Base-by-base conservation (phyloP, 495 filamentous ascomycete genomes). In the Trichodelitschia bisporula region DNA sequence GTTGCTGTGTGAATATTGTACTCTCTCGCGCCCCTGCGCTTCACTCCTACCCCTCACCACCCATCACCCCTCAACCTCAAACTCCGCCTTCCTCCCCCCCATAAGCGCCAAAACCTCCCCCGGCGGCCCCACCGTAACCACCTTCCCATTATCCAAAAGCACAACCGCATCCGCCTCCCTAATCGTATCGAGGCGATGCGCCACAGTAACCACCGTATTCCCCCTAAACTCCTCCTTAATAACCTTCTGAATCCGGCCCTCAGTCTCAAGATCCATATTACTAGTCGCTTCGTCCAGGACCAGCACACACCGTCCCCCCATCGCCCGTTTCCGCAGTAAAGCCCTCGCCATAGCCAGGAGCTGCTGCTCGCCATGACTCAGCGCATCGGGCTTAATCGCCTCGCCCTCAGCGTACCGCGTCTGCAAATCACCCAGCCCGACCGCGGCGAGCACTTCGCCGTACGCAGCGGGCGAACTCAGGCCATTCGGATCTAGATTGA, bases 171-270 rank as follows among this genome's bases (percentile, higher is more conserved):
- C 64, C 12, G 77, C 77, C 42, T 73, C 64, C 47, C 61, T 62
- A n/a, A 82, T 74, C 15, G 76, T 76, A 45, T 82, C 77, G 15
- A 77, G 43, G 26, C 76, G 66, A 59, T 90, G 79, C 25, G 78
- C 79, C 50, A 90, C 80, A 3, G 75, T 82, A 29, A 90, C 69
- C 10, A 90, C 77, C 2, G 79, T 90, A 37, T 74, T 82, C 21
- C 69, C 54, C 28, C 48, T 55, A 53, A 86, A 55, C 55, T 84
- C 77, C 39, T 77, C 69, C 18, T 72, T 50, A 32, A 90, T 44
- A 19, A 86, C 55, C 40, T 66, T 57, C 54, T 90, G 78, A 28
- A 86, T 78, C 32, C 69, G 58, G 40, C 64, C 49, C n/a, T 75
- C 73, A 1, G 75, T 86, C 45, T 71, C 66, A 36, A 59, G 59